A percentile compares a stretch with the other conserved stretches of the same genome.
These are phyloP conservation scores for Canna indica DNA, from an alignment of 176 grass and related monocot genomes.

Conservation along the genomic window DNA sequence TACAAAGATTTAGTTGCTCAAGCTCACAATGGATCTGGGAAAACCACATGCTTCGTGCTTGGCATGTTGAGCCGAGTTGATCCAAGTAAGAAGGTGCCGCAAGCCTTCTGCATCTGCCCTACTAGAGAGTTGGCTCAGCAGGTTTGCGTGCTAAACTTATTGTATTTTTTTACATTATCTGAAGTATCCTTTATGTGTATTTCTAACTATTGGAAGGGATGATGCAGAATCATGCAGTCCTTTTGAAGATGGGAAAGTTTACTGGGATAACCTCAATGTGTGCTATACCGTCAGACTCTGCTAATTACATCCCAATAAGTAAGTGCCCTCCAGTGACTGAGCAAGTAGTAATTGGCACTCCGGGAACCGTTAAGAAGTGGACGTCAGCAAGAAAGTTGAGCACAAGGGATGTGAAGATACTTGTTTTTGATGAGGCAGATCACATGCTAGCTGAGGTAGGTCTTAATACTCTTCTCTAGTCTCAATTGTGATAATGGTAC, in stretches of 20 bases:
- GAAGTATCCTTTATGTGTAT: not conserved
- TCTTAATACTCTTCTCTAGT: not conserved
- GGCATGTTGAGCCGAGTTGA: slow-evolving; percentile 92
- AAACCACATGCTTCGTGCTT: slow-evolving; percentile 94
- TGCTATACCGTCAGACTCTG: slow-evolving; percentile 41
- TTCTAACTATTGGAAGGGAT: slow-evolving; percentile 9
- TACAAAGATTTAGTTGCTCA: slow-evolving; percentile 88
- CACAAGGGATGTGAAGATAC: slow-evolving; percentile 57
- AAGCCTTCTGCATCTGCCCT: slow-evolving; percentile 89
- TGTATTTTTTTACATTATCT: not conserved
- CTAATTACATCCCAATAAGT: slow-evolving; percentile 43
- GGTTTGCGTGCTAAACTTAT: slow-evolving; percentile 19
- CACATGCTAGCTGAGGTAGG: slow-evolving; percentile 73
- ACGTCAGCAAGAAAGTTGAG: slow-evolving; percentile 43
- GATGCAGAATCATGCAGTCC: slow-evolving; percentile 67
- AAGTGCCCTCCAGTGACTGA: slow-evolving; percentile 45
- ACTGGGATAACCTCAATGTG: slow-evolving; percentile 68
- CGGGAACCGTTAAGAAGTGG: slow-evolving; percentile 83
- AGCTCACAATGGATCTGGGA: slow-evolving; percentile 87
- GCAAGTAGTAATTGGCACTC: slow-evolving; percentile 88
- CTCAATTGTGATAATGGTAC: not conserved
- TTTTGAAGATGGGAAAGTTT: slow-evolving; percentile 77
- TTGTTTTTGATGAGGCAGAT: slow-evolving; percentile 85
- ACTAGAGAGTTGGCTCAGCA: slow-evolving; percentile 88
- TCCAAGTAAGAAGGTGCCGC: slow-evolving; percentile 42